phyloP scores from a whole-genome alignment of 805 yeast species.

The Ogataea trehaloabstinens region DNA sequence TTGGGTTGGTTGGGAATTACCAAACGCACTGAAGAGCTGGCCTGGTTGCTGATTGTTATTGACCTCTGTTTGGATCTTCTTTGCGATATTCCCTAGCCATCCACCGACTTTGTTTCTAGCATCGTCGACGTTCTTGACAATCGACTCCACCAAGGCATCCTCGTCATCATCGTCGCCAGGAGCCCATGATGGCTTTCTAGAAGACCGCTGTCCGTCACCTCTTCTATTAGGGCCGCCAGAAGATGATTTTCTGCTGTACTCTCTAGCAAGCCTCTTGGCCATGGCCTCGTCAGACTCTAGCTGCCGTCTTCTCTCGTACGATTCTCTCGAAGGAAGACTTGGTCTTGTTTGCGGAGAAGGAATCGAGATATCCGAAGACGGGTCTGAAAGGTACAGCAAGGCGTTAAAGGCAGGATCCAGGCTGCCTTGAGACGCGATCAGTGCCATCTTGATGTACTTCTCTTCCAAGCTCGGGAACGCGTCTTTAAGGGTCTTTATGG shows the following conservation, averaged over 20 bases:
- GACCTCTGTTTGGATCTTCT: conserved; percentile 36
- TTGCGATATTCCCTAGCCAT: conserved; percentile 73
- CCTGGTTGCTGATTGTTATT: conserved; percentile 22
- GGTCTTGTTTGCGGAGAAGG: conserved; percentile 37
- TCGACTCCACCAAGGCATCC: conserved; percentile 53
- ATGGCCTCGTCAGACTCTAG: conserved; percentile 62
- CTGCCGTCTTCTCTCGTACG: conserved; percentile 30
- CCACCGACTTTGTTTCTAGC: conserved; percentile 71
- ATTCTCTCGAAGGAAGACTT: conserved; percentile 32
- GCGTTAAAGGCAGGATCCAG: conserved; percentile 90
- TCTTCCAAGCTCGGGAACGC: conserved; percentile 84
- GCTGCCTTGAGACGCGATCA: conserved; percentile 81
- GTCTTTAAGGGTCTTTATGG: conserved; percentile 62
- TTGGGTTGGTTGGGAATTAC: conserved; percentile 8
- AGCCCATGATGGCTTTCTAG: conserved; percentile 28
- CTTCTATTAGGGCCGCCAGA: conserved; percentile 6
- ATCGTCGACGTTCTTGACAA: conserved; percentile 76
- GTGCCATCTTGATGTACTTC: conserved; percentile 67
- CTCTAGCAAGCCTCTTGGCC: conserved; percentile 77
- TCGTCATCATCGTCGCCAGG: conserved; percentile 36
- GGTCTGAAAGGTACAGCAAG: conserved; percentile 74
- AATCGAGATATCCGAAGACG: conserved; percentile 53
- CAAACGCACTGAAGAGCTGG: conserved; percentile 33
- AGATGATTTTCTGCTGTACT: conserved; percentile 38
- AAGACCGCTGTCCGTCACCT: conserved; percentile 20